Conservation (phyloP, 345 rosid species). For the Citrus trifoliata region DNA sequence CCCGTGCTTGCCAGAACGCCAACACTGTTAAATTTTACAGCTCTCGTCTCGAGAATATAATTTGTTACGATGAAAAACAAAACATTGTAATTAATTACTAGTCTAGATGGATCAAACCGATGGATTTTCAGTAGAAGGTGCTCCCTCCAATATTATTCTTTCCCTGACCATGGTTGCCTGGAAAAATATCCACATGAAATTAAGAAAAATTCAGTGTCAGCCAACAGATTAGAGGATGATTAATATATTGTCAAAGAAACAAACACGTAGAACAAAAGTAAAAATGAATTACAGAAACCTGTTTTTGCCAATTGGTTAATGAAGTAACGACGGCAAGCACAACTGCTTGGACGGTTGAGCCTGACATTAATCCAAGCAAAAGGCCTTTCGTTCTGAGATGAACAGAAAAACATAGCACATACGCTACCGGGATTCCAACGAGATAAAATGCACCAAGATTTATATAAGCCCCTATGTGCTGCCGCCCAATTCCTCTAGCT, state of each 20-base stretch:
- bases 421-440: constrained; percentile 50
- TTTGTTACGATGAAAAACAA: no score
- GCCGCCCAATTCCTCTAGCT: constrained; percentile 74
- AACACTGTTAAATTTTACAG: no score
- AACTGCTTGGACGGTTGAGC: constrained; percentile 33
- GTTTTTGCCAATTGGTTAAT: constrained; percentile 53
- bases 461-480: constrained; percentile 52
- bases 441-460: constrained; percentile 61
- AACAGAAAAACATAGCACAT: constrained; percentile 36
- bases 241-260: neutral
- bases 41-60: no score
- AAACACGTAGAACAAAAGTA: neutral
- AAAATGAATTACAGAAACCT: constrained; percentile 27
- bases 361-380: constrained; percentile 50
- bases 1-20: no score
- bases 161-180: constrained; percentile 34
- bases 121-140: neutral
- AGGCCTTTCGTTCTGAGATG: constrained; percentile 51
- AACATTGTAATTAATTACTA: no score
- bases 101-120: neutral
- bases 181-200: neutral
- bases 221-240: neutral
- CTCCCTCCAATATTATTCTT: constrained; percentile 28
- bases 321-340: constrained; percentile 41
- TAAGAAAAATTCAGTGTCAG: neutral